These are phyloP conservation scores for Termitomyces sp. DNA, from an alignment of 768 basidiomycete species.

Conservation along the genomic window DNA sequence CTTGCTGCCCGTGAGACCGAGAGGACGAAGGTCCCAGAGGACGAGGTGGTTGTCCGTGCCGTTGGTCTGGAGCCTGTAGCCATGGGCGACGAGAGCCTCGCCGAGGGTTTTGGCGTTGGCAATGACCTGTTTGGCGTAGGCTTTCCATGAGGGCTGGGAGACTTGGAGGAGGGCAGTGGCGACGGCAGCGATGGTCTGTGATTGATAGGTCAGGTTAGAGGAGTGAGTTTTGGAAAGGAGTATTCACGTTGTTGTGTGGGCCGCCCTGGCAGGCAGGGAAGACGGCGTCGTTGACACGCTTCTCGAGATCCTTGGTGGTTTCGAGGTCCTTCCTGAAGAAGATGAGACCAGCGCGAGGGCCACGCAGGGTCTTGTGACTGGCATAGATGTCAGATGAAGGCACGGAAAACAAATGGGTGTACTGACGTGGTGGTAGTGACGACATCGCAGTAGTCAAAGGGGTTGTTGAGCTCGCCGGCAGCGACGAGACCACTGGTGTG, in stretches of 20 bases:
- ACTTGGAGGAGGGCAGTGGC: slow-evolving; percentile 93
- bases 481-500: slow-evolving; percentile 96
- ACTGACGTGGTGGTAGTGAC: slow-evolving; percentile 94
- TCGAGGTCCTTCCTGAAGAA: slow-evolving; percentile 96
- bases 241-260: slow-evolving; percentile 93
- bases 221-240: background rate
- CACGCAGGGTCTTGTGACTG: slow-evolving; percentile 97
- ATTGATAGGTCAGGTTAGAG: background rate
- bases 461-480: slow-evolving; percentile 84
- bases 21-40: slow-evolving; percentile 95
- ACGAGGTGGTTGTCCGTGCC: slow-evolving; percentile 98
- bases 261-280: slow-evolving; percentile 99
- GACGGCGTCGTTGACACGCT: slow-evolving; percentile 95
- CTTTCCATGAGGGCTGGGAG: slow-evolving; percentile 83
- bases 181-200: slow-evolving; percentile 88
- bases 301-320: slow-evolving; percentile 83
- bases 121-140: slow-evolving; percentile 94
- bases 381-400: background rate
- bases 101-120: slow-evolving; percentile 82
- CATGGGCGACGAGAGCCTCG: slow-evolving; percentile 64
- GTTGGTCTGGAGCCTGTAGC: slow-evolving; percentile 95
- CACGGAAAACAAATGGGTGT: slow-evolving; percentile 8
- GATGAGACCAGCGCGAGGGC: slow-evolving; percentile 95
- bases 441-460: slow-evolving; percentile 95
- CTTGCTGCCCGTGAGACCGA: slow-evolving; percentile 96